Base-by-base conservation (phyloP, 1,284 basidiomycete species). In the Butyriboletus appendiculatus region DNA sequence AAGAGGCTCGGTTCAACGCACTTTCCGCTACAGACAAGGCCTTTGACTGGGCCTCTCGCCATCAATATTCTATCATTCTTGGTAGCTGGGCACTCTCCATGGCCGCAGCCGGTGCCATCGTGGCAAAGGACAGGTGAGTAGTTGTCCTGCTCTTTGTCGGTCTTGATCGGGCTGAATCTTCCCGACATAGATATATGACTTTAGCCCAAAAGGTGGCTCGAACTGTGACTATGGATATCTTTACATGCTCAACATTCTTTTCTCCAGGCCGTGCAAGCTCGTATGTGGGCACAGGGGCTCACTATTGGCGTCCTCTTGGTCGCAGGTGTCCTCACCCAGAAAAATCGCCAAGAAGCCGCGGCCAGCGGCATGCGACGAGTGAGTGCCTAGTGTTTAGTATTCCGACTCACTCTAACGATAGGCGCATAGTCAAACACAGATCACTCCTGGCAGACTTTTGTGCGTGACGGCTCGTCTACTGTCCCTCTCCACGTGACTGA, bases 271-370 rank as follows among this genome's bases (percentile, higher is more conserved):
- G 94, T 97, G 0, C 94, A 96, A 75, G 92, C 92, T 34, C 91
- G 94, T 83, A 92, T 96, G 81, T 96, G 90, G 90, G 88, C 88
- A 8, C 88, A 90, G 59, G 88, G 86, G 10, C 72, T 92, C 51
- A 94, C 92, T 0, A 83, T 94, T 57, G 90, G 84, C 41, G 77
- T 92, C 35, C 75, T 94, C 38, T 79, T 94, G 52, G 84, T 75
- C 2, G 90, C 91, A 14, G 92, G 89, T 55, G 81, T 83, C 26
- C 65, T 92, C 14, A 84, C 84, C 1, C 81, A 85, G 30, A 68
- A 73, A 32, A 70, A 63, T 49, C 68, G 74, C 20, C 71, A 76
- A 43, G 66, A 69, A 0, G 72, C 73, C 10, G 63, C 68, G 53
- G 37, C 58, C 2, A 42, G 5, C 41, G 32, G 45, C 30, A 56